Evolutionary conservation across 2,329 filamentous ascomycete genomes (phyloP).

Genomic region (Incumbomyces delicatus): DNA sequence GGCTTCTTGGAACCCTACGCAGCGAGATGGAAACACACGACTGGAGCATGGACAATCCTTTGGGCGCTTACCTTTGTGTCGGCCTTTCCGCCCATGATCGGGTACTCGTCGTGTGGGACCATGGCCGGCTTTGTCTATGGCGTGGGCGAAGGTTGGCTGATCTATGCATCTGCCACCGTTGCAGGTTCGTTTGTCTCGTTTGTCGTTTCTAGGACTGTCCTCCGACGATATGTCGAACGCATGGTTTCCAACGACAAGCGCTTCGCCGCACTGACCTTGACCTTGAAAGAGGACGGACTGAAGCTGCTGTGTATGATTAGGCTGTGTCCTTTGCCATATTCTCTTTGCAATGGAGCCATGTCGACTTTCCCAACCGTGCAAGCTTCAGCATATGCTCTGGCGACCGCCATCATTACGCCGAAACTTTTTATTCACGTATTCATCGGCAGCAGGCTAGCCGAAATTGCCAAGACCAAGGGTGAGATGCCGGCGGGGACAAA

Average conservation of each 20-base stretch:
- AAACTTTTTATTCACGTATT: constrained; percentile 90
- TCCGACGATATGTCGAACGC: constrained; percentile 67
- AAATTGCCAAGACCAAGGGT: constrained; percentile 72
- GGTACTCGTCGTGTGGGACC: constrained; percentile 69
- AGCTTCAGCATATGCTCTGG: constrained; percentile 64
- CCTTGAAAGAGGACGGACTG: constrained; percentile 80
- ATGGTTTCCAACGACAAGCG: constrained; percentile 74
- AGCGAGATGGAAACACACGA: constrained; percentile 63
- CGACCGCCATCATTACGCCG: constrained; percentile 71
- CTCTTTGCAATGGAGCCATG: constrained; percentile 84
- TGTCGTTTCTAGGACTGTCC: constrained; percentile 65
- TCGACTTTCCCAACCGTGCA: constrained; percentile 85
- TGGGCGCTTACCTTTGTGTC: constrained; percentile 66
- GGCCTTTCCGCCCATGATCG: constrained; percentile 78
- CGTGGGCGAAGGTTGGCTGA: constrained; percentile 66
- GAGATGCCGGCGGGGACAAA: constrained; percentile 73
- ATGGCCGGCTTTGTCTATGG: constrained; percentile 63
- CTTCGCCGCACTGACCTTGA: constrained; percentile 80
- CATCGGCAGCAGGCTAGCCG: constrained; percentile 72
- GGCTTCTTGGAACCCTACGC: constrained; percentile 62
- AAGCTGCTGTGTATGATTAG: constrained; percentile 85
- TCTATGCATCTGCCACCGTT: constrained; percentile 69
- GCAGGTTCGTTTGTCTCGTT: constrained; percentile 71
- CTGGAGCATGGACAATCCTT: constrained; percentile 62
- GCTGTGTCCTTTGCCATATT: constrained; percentile 86